phyloP scores from a whole-genome alignment of 1,284 basidiomycete species.

The Stygiomarasmius scandens region DNA sequence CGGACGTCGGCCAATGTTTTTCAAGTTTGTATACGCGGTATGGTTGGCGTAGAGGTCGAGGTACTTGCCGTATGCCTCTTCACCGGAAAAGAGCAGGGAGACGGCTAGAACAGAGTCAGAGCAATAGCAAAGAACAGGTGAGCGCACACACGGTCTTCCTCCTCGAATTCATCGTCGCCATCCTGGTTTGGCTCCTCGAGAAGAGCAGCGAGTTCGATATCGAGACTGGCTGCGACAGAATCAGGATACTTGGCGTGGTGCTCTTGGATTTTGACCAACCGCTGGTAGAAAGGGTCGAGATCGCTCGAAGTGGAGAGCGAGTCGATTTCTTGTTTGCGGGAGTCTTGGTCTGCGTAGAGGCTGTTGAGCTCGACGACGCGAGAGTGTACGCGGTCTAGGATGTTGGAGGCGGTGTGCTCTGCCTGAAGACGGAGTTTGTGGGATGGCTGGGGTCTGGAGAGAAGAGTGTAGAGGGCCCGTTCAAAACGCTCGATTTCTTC shows the following conservation, averaged over 20 bases:
- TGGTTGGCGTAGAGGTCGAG: conserved; percentile 92
- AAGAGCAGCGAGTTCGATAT: conserved; percentile 80
- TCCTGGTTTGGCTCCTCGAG: conserved; percentile 75
- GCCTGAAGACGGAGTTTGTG: conserved; percentile 74
- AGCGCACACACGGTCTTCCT: conserved; percentile 74
- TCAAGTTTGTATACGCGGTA: conserved; percentile 88
- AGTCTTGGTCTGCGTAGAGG: conserved; percentile 76
- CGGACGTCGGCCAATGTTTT: conserved; percentile 76
- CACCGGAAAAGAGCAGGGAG: conserved; percentile 90
- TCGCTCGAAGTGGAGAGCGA: conserved; percentile 72
- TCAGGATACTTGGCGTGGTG: conserved; percentile 96
- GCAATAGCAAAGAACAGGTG: conserved; percentile 10
- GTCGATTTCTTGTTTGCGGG: conserved; percentile 63
- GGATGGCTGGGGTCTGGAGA: conserved; percentile 62
- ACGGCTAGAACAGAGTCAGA: conserved; percentile 58
- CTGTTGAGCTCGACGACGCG: conserved; percentile 67
- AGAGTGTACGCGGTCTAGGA: conserved; percentile 81
- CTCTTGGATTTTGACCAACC: conserved; percentile 93
- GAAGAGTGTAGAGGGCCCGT: conserved; percentile 67
- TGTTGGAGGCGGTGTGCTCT: conserved; percentile 86
- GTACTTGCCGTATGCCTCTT: conserved; percentile 94
- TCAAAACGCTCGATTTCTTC: conserved; percentile 95
- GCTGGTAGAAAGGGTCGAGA: conserved; percentile 90
- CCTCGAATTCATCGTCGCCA: conserved; percentile 73
- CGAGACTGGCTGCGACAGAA: conserved; percentile 76